These are phyloP conservation scores for Sicyos baderoa DNA, from an alignment of 306 rosid species.

Conservation along the genomic window DNA sequence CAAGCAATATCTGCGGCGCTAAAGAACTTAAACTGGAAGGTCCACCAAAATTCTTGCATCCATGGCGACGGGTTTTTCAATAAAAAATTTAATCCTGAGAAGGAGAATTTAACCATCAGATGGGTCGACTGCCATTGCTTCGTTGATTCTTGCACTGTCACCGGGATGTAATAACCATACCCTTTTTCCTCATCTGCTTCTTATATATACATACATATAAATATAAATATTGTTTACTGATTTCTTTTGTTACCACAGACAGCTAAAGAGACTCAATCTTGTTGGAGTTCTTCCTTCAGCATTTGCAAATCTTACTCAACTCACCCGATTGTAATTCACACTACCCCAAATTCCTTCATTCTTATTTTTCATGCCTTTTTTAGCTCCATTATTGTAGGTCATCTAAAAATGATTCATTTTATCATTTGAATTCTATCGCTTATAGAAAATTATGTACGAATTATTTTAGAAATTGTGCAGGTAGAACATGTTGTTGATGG, in stretches of 20 bases:
- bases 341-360: neutral
- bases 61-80: slow-evolving; percentile 18
- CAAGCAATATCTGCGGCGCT: slow-evolving; percentile 44
- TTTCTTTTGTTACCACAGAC: slow-evolving; percentile 20
- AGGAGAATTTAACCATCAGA: neutral
- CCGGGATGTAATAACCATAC: slow-evolving; percentile 30
- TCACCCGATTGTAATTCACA: slow-evolving; percentile 37
- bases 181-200: neutral
- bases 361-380: no score
- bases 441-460: no score
- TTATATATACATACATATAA: no score
- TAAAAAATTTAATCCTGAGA: rapidly evolving
- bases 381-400: no score
- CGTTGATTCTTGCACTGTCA: slow-evolving; percentile 39
- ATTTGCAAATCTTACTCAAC: slow-evolving; percentile 51
- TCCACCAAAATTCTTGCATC: slow-evolving; percentile 33
- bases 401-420: no score
- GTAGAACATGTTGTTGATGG: no score
- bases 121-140: slow-evolving; percentile 41
- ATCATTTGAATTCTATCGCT: no score
- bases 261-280: slow-evolving; percentile 41
- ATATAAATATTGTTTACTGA: neutral
- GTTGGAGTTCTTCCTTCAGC: slow-evolving; percentile 45
- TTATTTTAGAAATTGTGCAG: no score
- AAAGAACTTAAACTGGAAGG: slow-evolving; percentile 35